Percentiles rank a stretch among this genome's conserved stretches.
phyloP scores from a whole-genome alignment of 305 asterid genomes.

The Fraxinus platypoda region DNA sequence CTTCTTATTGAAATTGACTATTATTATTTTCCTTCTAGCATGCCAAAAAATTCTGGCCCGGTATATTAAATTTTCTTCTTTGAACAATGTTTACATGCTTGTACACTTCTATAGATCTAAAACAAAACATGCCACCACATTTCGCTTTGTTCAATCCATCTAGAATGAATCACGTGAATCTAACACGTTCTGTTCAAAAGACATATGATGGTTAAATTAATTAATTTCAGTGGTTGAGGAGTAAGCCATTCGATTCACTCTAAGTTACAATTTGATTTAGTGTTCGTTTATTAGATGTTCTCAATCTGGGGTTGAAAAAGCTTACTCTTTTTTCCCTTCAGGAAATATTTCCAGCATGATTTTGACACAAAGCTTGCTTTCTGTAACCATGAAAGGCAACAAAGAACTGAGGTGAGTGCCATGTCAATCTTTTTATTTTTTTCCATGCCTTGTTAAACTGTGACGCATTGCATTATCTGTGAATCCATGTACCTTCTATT shows the following conservation, averaged over 20 bases:
- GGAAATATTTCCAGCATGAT: conserved; percentile 84
- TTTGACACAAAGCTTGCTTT: conserved; percentile 90
- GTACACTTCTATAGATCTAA: background rate
- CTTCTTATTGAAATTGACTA: background rate
- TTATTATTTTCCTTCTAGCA: background rate
- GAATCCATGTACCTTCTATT: background rate
- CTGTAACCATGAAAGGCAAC: conserved; percentile 86
- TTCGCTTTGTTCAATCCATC: background rate
- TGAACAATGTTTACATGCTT: background rate
- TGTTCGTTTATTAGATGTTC: background rate
- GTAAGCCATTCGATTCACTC: background rate
- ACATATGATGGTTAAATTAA: background rate
- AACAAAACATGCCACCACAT: background rate
- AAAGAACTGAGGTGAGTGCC: conserved; percentile 71
- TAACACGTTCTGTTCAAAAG: background rate
- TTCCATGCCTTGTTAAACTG: background rate
- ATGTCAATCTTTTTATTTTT: background rate
- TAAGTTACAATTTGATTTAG: background rate
- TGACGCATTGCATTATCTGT: background rate
- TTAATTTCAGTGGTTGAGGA: background rate
- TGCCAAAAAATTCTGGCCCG: background rate
- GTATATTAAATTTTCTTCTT: background rate
- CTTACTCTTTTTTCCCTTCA: conserved; percentile 31
- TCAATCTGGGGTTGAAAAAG: background rate
- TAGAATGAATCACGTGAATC: background rate